These are phyloP conservation scores for Parasarocladium wereldwijsianum DNA, from an alignment of 2,329 filamentous ascomycete genomes.

Conservation along the genomic window DNA sequence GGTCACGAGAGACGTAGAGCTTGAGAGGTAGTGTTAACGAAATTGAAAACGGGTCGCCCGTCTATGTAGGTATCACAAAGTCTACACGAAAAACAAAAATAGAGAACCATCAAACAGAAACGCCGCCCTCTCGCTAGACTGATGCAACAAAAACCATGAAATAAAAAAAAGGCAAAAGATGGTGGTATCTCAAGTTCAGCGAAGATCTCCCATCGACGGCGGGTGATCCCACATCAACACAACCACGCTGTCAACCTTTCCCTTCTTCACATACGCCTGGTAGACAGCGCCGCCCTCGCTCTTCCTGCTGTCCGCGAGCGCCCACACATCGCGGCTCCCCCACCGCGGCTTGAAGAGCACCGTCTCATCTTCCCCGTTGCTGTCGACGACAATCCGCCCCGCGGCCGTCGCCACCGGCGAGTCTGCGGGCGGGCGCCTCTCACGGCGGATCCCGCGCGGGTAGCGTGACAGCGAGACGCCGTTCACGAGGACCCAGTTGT, in stretches of 20 bases:
- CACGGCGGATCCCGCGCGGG: constrained; percentile 14
- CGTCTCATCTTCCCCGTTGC: background rate
- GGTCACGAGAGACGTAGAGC: background rate
- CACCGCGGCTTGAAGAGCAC: constrained; percentile 2
- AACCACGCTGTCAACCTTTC: constrained; percentile 22
- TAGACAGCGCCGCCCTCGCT: constrained; percentile 23
- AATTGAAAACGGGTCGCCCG: no score
- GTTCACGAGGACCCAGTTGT: constrained; percentile 32
- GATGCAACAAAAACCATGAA: background rate
- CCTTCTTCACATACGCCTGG: constrained; percentile 29
- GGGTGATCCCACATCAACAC: constrained; percentile 23
- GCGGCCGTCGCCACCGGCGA: constrained; percentile 4
- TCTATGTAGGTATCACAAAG: no score
- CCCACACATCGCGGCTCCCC: constrained; percentile 19
- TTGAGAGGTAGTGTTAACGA: background rate
- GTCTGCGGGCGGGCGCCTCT: constrained; percentile 4
- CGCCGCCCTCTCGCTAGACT: constrained; percentile 3
- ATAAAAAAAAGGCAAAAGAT: background rate
- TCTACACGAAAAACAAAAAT: background rate
- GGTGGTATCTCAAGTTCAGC: background rate
- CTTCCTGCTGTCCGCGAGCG: constrained; percentile 22
- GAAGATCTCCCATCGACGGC: background rate
- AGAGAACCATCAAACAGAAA: background rate
- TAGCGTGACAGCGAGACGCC: constrained; percentile 30
- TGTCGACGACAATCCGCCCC: constrained; percentile 1